Conservation (phyloP, 2,329 filamentous ascomycete species). For the Gaeumannomyces tritici region DNA sequence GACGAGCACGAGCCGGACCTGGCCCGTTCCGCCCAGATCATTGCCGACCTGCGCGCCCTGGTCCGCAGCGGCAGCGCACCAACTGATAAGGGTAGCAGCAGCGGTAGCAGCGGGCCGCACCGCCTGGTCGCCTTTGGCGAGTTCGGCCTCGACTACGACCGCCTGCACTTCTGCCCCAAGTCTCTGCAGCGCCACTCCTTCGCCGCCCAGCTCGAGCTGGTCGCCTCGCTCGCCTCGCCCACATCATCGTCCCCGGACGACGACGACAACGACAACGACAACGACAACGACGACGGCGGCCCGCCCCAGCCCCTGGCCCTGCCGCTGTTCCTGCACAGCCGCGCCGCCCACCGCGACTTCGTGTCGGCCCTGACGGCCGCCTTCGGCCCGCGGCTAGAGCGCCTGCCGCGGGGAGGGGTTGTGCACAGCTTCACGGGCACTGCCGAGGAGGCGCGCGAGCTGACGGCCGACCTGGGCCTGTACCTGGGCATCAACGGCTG, state of each 20-base stretch:
- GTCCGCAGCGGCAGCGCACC: slow-evolving; percentile 38
- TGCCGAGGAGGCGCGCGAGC: slow-evolving; percentile 68
- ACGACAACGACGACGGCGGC: too few species aligned
- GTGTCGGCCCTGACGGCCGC: slow-evolving; percentile 55
- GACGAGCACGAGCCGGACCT: slow-evolving; percentile 26
- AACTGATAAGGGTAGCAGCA: not conserved
- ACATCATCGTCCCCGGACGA: slow-evolving; percentile 32
- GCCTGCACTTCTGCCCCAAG: slow-evolving; percentile 71
- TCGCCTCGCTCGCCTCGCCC: slow-evolving; percentile 42
- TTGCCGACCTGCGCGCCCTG: slow-evolving; percentile 53
- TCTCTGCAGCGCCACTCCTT: slow-evolving; percentile 80
- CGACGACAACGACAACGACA: too few species aligned
- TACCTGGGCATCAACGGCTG: slow-evolving; percentile 96
- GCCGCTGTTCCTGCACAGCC: slow-evolving; percentile 85
- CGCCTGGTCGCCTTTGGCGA: slow-evolving; percentile 79
- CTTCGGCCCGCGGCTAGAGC: slow-evolving; percentile 49
- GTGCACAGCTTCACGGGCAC: slow-evolving; percentile 96
- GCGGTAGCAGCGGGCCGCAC: slow-evolving; percentile 13
- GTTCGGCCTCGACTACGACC: slow-evolving; percentile 93
- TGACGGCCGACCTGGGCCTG: slow-evolving; percentile 65
- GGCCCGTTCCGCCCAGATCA: slow-evolving; percentile 34
- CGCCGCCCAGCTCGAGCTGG: slow-evolving; percentile 69
- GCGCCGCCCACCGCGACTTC: slow-evolving; percentile 81
- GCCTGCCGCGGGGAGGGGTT: slow-evolving; percentile 65
- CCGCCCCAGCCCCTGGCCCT: slow-evolving; percentile 25